phyloP scores from a whole-genome alignment of 495 filamentous ascomycete species.

The Penicillium angulare region DNA sequence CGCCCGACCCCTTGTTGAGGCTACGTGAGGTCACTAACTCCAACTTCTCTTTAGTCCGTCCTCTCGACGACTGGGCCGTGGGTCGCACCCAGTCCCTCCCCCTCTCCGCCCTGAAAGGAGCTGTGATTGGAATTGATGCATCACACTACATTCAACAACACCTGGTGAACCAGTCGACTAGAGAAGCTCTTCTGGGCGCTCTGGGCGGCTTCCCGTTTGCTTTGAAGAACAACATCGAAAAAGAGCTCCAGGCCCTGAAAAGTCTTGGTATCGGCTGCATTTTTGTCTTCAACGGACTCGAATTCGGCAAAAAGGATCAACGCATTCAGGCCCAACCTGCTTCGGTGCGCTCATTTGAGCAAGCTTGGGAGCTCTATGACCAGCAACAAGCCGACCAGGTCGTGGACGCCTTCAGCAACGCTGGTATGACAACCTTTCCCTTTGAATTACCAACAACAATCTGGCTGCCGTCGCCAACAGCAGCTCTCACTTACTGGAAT shows the following conservation, averaged over 20 bases:
- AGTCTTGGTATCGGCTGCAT: constrained; percentile 61
- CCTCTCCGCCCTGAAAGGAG: constrained; percentile 65
- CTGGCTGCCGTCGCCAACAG: constrained; percentile 1
- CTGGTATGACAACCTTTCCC: constrained; percentile 55
- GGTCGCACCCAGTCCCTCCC: constrained; percentile 52
- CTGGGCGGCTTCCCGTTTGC: constrained; percentile 87
- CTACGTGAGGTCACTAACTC: constrained; percentile 9
- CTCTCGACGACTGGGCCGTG: constrained; percentile 58
- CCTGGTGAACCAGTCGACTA: constrained; percentile 61
- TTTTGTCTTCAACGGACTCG: constrained; percentile 89
- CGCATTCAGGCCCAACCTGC: constrained; percentile 43
- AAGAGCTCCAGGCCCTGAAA: constrained; percentile 67
- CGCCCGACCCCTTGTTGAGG: not conserved
- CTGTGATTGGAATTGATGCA: constrained; percentile 82
- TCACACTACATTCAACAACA: constrained; percentile 80
- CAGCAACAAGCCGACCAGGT: constrained; percentile 73
- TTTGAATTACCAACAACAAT: not conserved
- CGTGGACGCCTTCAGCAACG: constrained; percentile 76
- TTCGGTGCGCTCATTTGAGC: constrained; percentile 46
- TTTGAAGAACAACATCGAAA: constrained; percentile 65
- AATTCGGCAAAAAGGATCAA: constrained; percentile 68
- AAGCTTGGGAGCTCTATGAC: constrained; percentile 87
- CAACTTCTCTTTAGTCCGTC: constrained; percentile 45
- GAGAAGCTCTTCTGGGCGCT: constrained; percentile 85
- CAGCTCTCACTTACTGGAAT: not conserved